Percentiles rank a stretch among this genome's conserved stretches.
phyloP scores from a whole-genome alignment of 2,329 filamentous ascomycete genomes.

The Westerdykella aurantiaca region DNA sequence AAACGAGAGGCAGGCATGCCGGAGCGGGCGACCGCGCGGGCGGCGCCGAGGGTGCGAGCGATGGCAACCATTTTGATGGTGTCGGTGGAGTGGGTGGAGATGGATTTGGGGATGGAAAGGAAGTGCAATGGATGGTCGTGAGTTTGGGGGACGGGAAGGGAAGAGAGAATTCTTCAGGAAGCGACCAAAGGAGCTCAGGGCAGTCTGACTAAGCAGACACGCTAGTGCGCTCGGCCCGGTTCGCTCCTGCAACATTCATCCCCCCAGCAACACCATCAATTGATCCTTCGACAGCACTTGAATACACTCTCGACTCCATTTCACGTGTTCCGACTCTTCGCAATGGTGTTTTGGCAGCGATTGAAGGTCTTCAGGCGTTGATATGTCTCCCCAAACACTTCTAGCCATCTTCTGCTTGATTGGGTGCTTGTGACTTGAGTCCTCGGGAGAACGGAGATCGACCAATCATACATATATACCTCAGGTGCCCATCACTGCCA shows the following conservation, averaged over 20 bases:
- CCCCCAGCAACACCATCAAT: neutral
- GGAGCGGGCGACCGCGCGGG: slow-evolving; percentile 38
- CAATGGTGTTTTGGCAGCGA: neutral
- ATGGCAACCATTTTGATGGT: slow-evolving; percentile 39
- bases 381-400: no score
- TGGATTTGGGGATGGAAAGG: slow-evolving; percentile 36
- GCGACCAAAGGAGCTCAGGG: slow-evolving; percentile 6
- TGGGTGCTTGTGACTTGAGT: no score
- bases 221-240: slow-evolving; percentile 3
- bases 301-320: no score
- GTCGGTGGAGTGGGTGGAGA: slow-evolving; percentile 34
- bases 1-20: slow-evolving; percentile 32
- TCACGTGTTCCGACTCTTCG: neutral
- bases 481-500: no score
- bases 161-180: slow-evolving; percentile 14
- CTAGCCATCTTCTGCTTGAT: no score
- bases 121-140: slow-evolving; percentile 30
- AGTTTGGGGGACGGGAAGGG: slow-evolving; percentile 22
- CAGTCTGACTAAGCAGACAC: neutral
- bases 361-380: no score
- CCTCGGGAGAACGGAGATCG: no score
- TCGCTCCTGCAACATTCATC: neutral
- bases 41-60: slow-evolving; percentile 37
- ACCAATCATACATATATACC: no score
- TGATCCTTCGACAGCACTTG: neutral